Evolutionary conservation across 768 basidiomycete species (phyloP).

Genomic region (Asterophora lycoperdoides): DNA sequence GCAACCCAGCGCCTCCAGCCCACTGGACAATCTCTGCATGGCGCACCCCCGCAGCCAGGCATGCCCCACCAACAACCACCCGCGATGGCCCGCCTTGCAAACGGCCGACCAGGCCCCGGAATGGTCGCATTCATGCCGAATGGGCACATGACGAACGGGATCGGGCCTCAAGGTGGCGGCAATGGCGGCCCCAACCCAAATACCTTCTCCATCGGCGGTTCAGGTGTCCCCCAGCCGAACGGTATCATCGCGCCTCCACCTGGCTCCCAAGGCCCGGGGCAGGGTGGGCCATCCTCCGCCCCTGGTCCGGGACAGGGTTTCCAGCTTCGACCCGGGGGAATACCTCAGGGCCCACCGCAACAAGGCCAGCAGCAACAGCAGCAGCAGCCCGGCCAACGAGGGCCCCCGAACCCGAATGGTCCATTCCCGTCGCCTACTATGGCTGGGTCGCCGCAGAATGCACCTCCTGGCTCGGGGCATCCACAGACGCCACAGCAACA

Average conservation of each 20-base stretch:
- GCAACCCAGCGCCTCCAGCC: constrained; percentile 19
- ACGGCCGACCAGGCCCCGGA: constrained; percentile 20
- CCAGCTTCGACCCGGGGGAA: constrained; percentile 20
- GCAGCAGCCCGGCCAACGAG: constrained; percentile 31
- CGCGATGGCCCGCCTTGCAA: constrained; percentile 18
- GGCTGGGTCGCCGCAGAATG: constrained; percentile 54
- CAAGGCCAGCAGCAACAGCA: constrained; percentile 14
- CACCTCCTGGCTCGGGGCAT: constrained; percentile 27
- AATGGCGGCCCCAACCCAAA: constrained; percentile 16
- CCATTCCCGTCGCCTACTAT: constrained; percentile 66
- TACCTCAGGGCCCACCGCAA: constrained; percentile 4
- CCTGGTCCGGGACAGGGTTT: constrained; percentile 26
- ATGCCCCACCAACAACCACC: constrained; percentile 25
- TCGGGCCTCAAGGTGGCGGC: constrained; percentile 19
- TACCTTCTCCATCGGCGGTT: constrained; percentile 27
- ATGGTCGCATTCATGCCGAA: constrained; percentile 23
- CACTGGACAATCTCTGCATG: constrained; percentile 22
- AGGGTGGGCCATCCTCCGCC: constrained; percentile 14
- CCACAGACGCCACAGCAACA: constrained; percentile 15
- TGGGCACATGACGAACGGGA: constrained; percentile 26
- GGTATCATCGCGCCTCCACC: constrained; percentile 24
- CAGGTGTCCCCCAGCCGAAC: constrained; percentile 18
- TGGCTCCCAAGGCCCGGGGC: constrained; percentile 12
- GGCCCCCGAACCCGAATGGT: constrained; percentile 33
- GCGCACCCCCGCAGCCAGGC: constrained; percentile 19